phyloP scores from a whole-genome alignment of 768 basidiomycete genomes.

The Trametes punicea region DNA sequence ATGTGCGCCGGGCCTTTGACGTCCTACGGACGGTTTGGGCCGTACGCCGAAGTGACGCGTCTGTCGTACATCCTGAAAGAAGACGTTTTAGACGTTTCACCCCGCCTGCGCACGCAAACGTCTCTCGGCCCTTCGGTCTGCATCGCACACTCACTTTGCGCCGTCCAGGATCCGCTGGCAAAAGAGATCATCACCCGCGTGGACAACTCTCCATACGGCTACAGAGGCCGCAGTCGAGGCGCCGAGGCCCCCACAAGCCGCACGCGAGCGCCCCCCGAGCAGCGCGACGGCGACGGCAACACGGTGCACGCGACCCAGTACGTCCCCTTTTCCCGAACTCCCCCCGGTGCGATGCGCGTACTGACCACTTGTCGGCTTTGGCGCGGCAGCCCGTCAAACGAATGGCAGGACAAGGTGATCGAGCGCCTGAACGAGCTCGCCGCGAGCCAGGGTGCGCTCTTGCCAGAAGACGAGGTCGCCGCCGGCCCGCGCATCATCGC shows the following conservation, averaged over 20 bases:
- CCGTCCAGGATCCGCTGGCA: constrained; percentile 75
- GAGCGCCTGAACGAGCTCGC: constrained; percentile 29
- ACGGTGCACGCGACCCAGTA: constrained; percentile 56
- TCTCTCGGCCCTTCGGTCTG: no score
- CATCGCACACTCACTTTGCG: no score
- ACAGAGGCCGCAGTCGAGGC: constrained; percentile 58
- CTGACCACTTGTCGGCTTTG: constrained; percentile 12
- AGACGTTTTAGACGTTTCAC: no score
- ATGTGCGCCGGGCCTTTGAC: no score
- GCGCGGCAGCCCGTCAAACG: constrained; percentile 70
- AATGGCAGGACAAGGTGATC: constrained; percentile 76
- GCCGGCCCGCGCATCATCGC: not conserved
- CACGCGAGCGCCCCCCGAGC: constrained; percentile 21
- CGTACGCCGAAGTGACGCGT: no score
- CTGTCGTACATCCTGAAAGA: no score
- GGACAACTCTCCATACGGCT: constrained; percentile 77
- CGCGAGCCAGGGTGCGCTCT: constrained; percentile 24
- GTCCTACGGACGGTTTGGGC: no score
- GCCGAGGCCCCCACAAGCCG: constrained; percentile 30
- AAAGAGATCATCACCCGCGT: constrained; percentile 78
- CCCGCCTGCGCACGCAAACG: no score
- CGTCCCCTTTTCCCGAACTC: constrained; percentile 26
- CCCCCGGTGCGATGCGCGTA: not conserved
- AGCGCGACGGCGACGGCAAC: constrained; percentile 20
- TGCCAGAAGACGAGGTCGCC: constrained; percentile 20